Evolutionary conservation across 257 asterid species (phyloP), one percentile per base, ranked within the genome.

Genomic region (Ehretia macrophylla): DNA sequence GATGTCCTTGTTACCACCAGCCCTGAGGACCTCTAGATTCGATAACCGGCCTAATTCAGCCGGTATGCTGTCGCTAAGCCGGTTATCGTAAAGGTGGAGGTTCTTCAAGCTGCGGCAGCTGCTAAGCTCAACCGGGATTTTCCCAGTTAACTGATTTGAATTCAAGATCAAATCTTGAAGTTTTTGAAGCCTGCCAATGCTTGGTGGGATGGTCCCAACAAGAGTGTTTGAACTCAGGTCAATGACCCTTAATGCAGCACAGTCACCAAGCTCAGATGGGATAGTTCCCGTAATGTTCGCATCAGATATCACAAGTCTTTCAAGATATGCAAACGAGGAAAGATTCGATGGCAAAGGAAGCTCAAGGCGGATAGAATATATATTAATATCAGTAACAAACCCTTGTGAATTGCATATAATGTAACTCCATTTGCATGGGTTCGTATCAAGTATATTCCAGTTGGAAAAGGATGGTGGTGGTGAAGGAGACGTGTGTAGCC

Each of bases 271-370:
- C 20, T 71, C 72, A 14, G 56, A 42, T 0, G 80, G 83, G 32
- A 78, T 64, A 8, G 42, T 64, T 39, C 83, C 83, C 6, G 83
- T 78, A 60, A 78, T 37, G 17, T 78, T 78, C 16, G 83, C 80
- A 70, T 68, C 78, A 47, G 83, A 68, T 53, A 78, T 70, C 10
- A 74, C 80, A 37, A 74, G 54, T 14, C 48, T 74, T 8, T 74
- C 18, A 0, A 74, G 78, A 67, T 51, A 56, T 6, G 18, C 40
- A 40, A 74, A 74, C 12, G 72, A 21, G 10, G 78, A 74, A 51
- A 78, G 67, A 42, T 74, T 78, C n/a, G 72, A 17, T 32, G 73
- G 78, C 11, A 78, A 49, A 8, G 83, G 77, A 49, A 67, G 65
- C 65, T 78, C 57, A 59, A 78, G 73, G 35, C 55, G 68, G 27